Percentiles rank a stretch among this genome's conserved stretches.
Evolutionary conservation across 768 basidiomycete species (phyloP).

Genomic region (Boletus bicolor): DNA sequence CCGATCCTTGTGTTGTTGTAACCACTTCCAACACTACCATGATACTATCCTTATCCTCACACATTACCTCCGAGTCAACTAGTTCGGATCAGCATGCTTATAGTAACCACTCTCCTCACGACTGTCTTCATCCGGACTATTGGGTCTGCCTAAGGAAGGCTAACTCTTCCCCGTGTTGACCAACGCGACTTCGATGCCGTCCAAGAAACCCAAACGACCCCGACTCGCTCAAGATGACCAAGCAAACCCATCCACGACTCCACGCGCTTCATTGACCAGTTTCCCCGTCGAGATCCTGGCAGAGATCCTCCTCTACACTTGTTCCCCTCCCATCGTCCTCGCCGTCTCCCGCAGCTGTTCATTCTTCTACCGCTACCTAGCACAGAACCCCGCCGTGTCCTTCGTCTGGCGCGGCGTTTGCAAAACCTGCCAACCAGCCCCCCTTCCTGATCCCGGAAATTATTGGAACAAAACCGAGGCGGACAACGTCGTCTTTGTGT

Average conservation of each 20-base stretch:
- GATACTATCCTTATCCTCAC: too few species aligned
- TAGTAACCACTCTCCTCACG: too few species aligned
- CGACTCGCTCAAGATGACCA: not conserved
- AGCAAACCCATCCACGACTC: not conserved
- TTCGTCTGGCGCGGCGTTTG: conserved; percentile 63
- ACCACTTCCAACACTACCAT: too few species aligned
- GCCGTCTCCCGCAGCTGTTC: conserved; percentile 58
- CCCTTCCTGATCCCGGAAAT: conserved; percentile 42
- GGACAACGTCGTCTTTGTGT: conserved; percentile 62
- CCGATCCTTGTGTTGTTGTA: too few species aligned
- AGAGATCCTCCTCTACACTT: conserved; percentile 53
- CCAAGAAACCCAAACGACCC: not conserved
- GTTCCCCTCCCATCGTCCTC: conserved; percentile 55
- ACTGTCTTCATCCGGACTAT: too few species aligned
- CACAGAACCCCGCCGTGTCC: conserved; percentile 38
- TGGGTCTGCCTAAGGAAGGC: too few species aligned
- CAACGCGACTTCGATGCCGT: not conserved
- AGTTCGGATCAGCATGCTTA: too few species aligned
- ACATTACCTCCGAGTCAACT: too few species aligned
- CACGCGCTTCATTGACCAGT: conserved; percentile 9
- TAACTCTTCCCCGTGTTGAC: too few species aligned
- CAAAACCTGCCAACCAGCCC: conserved; percentile 27
- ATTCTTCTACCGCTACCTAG: conserved; percentile 48
- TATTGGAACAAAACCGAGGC: conserved; percentile 46
- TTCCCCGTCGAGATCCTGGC: conserved; percentile 65